Conservation (phyloP, 495 filamentous ascomycete species). For the Aspergillus nanangensis region DNA sequence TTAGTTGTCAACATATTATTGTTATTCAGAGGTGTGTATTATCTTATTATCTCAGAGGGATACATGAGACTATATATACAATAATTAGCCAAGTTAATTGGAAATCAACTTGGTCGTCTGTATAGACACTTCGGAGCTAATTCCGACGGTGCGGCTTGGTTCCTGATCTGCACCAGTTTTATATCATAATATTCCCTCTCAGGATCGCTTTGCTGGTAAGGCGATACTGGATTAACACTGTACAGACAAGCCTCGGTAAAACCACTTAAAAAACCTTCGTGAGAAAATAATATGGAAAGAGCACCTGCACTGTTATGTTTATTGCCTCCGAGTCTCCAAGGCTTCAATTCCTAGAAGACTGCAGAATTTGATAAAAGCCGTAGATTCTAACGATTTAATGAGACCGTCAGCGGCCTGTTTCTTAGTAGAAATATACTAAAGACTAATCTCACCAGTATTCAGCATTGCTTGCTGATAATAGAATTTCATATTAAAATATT, state of each 20-base stretch:
- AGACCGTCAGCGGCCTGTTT: conserved; percentile 14
- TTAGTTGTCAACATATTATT: too few species aligned
- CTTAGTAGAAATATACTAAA: conserved; percentile 14
- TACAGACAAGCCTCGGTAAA: conserved; percentile 13
- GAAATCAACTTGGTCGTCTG: not conserved
- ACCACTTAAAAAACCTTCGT: conserved; percentile 11
- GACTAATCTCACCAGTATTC: conserved; percentile 8
- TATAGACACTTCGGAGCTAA: too few species aligned
- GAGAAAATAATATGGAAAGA: conserved; percentile 12
- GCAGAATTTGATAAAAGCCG: conserved; percentile 3
- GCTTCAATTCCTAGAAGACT: not conserved
- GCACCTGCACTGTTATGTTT: conserved; percentile 6
- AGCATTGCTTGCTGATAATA: conserved; percentile 13
- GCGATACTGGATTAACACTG: conserved; percentile 11
- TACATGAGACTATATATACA: not conserved
- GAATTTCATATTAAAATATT: conserved; percentile 17
- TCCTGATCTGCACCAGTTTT: not conserved
- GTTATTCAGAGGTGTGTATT: not conserved
- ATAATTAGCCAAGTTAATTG: not conserved
- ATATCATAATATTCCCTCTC: conserved; percentile 1
- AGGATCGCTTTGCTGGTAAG: conserved; percentile 16
- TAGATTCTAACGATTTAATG: conserved; percentile 12
- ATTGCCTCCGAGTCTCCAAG: not conserved
- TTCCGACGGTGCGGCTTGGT: not conserved
- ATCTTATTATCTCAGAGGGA: not conserved